Base-by-base conservation (phyloP, 805 yeast species). In the Cyberlindnera samutprakarnensis region DNA sequence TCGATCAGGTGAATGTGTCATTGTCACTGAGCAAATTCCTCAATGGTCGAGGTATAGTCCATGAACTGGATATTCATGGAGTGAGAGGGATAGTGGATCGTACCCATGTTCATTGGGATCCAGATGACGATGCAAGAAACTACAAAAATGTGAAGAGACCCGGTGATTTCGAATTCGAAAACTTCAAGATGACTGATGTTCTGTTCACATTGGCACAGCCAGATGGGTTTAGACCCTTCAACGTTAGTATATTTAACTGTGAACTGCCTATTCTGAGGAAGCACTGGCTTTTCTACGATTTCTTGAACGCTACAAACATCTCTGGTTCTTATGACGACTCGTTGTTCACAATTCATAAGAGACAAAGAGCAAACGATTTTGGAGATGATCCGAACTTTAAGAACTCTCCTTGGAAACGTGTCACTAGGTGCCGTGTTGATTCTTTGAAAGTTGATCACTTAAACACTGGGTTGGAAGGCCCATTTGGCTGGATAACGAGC, bases 311-410 rank as follows among this genome's bases (percentile, higher is more conserved):
- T 10, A 79, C 76, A 43, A 75, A 78, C 44, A 72, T 87, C 51
- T 80, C 90, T 37, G 99, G 99, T 0, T 72, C 94, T 5, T 92
- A 85, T 55, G 98, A 92, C 56, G 83, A 87, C 46, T 82, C 97
- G 3, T 65, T 92, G 44, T 92, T 92, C 62, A 88, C 97, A 1
- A 75, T 92, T 24, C 95, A 92, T 55, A 80, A 81, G 42, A 68
- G 80, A 28, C 92, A 80, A 49, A 54, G 77, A 38, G 49, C 71
- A 30, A 67, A 66, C 42, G 77, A 70, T 39, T 72, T 68, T 38
- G 32, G 29, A 11, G 31, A 24, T 8, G 50, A 51, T 20, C 41
- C 35, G 25, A 36, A 32, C 22, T 34, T 46, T 29, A 27, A 41
- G 24, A 24, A 41, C 14, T 9, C 53, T 6, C 64, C 66, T 9